Evolutionary conservation across 2,329 filamentous ascomycete genomes (phyloP).

Genomic region (Microdochium trichocladiopsis): DNA sequence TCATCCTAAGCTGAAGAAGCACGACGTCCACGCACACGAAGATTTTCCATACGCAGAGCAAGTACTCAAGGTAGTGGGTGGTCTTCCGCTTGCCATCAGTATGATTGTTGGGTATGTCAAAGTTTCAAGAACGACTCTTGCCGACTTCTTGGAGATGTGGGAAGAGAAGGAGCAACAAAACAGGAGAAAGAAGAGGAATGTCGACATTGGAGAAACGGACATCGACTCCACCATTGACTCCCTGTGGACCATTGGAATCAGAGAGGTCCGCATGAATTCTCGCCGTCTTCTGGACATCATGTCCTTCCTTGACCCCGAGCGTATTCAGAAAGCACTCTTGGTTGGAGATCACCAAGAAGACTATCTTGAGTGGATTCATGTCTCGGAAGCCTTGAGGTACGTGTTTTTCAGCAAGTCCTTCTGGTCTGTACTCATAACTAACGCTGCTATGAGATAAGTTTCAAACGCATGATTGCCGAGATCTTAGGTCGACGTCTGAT

Average conservation of each 20-base stretch:
- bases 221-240: conserved; percentile 4
- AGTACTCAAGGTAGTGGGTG: conserved; percentile 6
- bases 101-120: conserved; percentile 12
- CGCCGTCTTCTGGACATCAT: conserved; percentile 11
- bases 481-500: conserved; percentile 9
- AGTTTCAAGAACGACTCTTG: conserved; percentile 7
- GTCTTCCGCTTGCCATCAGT: conserved; percentile 11
- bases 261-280: conserved; percentile 7
- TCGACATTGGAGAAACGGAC: background rate
- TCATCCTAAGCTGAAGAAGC: background rate
- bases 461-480: conserved; percentile 10
- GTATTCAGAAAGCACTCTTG: conserved; percentile 10
- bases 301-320: conserved; percentile 11
- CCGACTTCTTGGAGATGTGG: conserved; percentile 14
- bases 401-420: background rate
- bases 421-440: background rate
- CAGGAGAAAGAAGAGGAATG: conserved; percentile 1
- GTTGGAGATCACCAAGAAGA: conserved; percentile 10
- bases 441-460: background rate
- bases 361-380: conserved; percentile 7
- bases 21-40: conserved; percentile 4
- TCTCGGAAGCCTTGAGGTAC: conserved; percentile 5
- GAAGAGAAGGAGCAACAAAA: conserved; percentile 7
- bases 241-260: conserved; percentile 12
- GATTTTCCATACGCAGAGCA: conserved; percentile 8